phyloP scores from a whole-genome alignment of 2,329 filamentous ascomycete species.

The Pleomassaria siparia region DNA sequence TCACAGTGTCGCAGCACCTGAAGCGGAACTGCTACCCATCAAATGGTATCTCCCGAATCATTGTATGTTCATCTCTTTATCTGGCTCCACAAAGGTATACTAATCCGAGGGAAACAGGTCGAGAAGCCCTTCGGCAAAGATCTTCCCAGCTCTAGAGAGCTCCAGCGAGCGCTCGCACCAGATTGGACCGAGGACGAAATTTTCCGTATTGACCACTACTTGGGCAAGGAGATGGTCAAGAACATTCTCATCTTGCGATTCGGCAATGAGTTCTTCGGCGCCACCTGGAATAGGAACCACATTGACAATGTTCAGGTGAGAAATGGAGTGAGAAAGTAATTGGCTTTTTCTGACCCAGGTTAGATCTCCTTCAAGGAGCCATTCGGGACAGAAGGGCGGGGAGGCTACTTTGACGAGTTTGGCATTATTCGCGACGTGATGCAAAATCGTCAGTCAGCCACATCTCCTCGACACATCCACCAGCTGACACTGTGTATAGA shows the following conservation, averaged over 20 bases:
- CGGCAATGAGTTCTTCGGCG: conserved; percentile 97
- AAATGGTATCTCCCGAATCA: conserved; percentile 87
- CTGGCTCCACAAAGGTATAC: conserved; percentile 6
- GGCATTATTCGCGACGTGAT: conserved; percentile 99
- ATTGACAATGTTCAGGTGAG: conserved; percentile 91
- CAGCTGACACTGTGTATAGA: conserved; percentile 52
- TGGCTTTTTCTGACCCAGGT: conserved; percentile 15
- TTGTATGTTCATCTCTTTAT: conserved; percentile 60
- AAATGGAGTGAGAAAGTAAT: background rate
- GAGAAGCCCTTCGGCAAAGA: conserved; percentile 99
- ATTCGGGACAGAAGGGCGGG: conserved; percentile 95
- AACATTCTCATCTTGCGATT: conserved; percentile 98
- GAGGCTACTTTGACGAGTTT: conserved; percentile 99
- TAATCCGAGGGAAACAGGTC: conserved; percentile 59
- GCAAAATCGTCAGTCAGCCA: conserved; percentile 74
- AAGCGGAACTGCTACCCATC: conserved; percentile 97
- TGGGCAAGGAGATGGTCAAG: conserved; percentile 99
- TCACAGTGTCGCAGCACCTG: conserved; percentile 92
- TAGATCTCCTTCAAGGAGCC: conserved; percentile 98
- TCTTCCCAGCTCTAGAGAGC: conserved; percentile 86
- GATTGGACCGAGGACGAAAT: conserved; percentile 99
- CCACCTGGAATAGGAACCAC: conserved; percentile 98
- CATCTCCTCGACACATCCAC: background rate
- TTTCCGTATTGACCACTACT: conserved; percentile 98
- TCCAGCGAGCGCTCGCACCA: conserved; percentile 91